Conservation (phyloP, 2,329 filamentous ascomycete species). For the Penicillium sp. region DNA sequence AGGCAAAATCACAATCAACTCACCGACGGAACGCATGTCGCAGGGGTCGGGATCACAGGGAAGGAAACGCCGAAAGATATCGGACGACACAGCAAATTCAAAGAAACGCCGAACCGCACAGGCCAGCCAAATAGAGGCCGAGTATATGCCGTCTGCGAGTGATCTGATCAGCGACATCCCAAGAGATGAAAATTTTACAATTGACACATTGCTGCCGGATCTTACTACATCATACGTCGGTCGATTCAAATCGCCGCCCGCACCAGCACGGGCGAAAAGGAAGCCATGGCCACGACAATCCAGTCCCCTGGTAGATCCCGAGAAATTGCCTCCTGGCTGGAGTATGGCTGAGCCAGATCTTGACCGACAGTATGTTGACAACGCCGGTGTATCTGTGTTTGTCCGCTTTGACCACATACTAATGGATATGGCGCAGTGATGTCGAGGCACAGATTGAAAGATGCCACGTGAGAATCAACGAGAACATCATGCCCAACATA, state of each 20-base stretch:
- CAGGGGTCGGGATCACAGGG: not conserved
- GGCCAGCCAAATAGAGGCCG: not conserved
- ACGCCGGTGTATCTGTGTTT: not conserved
- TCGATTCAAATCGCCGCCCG: not conserved
- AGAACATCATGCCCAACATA: slow-evolving; percentile 1
- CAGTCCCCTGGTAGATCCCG: not conserved
- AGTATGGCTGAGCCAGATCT: not conserved
- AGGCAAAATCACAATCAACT: not conserved
- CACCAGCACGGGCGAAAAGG: not conserved
- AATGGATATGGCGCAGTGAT: not conserved
- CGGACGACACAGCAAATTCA: not conserved
- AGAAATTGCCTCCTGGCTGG: not conserved
- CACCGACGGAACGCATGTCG: not conserved
- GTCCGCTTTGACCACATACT: not conserved
- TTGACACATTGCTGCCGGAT: not conserved
- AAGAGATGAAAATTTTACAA: not conserved
- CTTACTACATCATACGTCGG: not conserved
- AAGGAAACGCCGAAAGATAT: not conserved
- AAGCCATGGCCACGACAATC: not conserved
- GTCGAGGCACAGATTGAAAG: slow-evolving; percentile 3
- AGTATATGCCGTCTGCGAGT: not conserved
- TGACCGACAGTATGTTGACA: not conserved
- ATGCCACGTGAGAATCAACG: not conserved
- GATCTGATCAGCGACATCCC: not conserved
- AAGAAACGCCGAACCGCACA: not conserved